These are phyloP conservation scores for Boletus rex-veris DNA, from an alignment of 768 basidiomycete genomes.

Conservation along the genomic window DNA sequence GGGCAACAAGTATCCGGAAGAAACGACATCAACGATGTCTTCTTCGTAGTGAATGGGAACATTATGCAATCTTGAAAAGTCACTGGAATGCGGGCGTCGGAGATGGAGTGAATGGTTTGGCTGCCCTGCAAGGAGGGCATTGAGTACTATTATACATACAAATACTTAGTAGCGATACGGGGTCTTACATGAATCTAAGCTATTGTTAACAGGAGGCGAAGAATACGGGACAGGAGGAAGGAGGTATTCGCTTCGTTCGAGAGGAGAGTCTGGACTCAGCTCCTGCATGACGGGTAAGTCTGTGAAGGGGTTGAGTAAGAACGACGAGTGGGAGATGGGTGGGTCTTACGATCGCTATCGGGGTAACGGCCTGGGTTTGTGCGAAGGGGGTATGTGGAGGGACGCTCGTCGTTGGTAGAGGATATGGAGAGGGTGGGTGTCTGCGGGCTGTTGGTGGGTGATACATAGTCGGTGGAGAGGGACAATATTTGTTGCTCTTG, in stretches of 20 bases:
- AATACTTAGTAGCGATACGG: slow-evolving; percentile 68
- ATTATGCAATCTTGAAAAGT: slow-evolving; percentile 24
- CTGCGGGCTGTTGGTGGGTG: slow-evolving; percentile 40
- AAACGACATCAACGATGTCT: slow-evolving; percentile 16
- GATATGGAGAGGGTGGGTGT: slow-evolving; percentile 48
- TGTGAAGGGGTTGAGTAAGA: slow-evolving; percentile 2
- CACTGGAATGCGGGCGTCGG: slow-evolving; percentile 29
- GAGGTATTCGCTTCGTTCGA: slow-evolving; percentile 29
- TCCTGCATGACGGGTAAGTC: slow-evolving; percentile 32
- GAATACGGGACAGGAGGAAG: slow-evolving; percentile 29
- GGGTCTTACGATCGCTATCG: slow-evolving; percentile 28
- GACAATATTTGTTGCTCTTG: slow-evolving; percentile 53
- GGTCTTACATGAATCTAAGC: slow-evolving; percentile 70
- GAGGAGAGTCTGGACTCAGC: slow-evolving; percentile 31
- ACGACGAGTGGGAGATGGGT: not conserved
- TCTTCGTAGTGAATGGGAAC: slow-evolving; percentile 11
- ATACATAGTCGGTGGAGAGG: slow-evolving; percentile 43
- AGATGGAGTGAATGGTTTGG: slow-evolving; percentile 20
- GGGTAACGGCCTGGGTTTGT: slow-evolving; percentile 22
- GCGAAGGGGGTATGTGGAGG: slow-evolving; percentile 33
- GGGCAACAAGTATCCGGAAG: slow-evolving; percentile 19
- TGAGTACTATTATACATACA: slow-evolving; percentile 66
- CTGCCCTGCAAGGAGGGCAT: slow-evolving; percentile 54
- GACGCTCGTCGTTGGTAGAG: slow-evolving; percentile 39
- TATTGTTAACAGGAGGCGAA: slow-evolving; percentile 43